phyloP scores from a whole-genome alignment of 495 filamentous ascomycete genomes.

The Trichoderma gamsii region DNA sequence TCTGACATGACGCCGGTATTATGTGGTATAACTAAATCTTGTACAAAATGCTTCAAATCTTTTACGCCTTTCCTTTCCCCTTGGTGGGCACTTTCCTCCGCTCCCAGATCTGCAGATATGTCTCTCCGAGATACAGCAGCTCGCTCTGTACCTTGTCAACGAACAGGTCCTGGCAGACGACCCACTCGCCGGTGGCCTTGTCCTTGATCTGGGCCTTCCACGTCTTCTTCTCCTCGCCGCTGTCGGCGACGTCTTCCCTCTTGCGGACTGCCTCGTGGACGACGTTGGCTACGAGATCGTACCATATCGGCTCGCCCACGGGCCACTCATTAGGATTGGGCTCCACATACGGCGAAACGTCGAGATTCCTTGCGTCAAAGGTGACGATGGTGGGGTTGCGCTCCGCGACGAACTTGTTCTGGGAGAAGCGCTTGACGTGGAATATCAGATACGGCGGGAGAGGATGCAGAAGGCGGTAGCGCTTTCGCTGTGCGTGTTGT shows the following conservation, averaged over 20 bases:
- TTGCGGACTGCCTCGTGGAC: slow-evolving; percentile 80
- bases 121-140: slow-evolving; percentile 85
- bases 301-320: slow-evolving; percentile 81
- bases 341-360: slow-evolving; percentile 79
- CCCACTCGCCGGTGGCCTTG: slow-evolving; percentile 71
- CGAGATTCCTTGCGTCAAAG: slow-evolving; percentile 74
- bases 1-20: background rate
- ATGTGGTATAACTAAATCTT: background rate
- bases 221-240: slow-evolving; percentile 76
- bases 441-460: slow-evolving; percentile 88
- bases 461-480: slow-evolving; percentile 87
- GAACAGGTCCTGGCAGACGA: slow-evolving; percentile 88
- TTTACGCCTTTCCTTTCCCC: slow-evolving; percentile 25
- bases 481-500: slow-evolving; percentile 73
- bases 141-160: slow-evolving; percentile 82
- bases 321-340: slow-evolving; percentile 44
- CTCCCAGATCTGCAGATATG: slow-evolving; percentile 96
- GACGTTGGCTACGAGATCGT: slow-evolving; percentile 94
- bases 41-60: background rate
- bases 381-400: slow-evolving; percentile 98
- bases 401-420: slow-evolving; percentile 92
- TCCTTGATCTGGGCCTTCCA: slow-evolving; percentile 65
- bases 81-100: slow-evolving; percentile 52
- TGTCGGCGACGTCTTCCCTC: slow-evolving; percentile 68
- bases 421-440: slow-evolving; percentile 93